Conservation (phyloP, 2,329 filamentous ascomycete genomes). For the Teratosphaeriaceae sp. region DNA sequence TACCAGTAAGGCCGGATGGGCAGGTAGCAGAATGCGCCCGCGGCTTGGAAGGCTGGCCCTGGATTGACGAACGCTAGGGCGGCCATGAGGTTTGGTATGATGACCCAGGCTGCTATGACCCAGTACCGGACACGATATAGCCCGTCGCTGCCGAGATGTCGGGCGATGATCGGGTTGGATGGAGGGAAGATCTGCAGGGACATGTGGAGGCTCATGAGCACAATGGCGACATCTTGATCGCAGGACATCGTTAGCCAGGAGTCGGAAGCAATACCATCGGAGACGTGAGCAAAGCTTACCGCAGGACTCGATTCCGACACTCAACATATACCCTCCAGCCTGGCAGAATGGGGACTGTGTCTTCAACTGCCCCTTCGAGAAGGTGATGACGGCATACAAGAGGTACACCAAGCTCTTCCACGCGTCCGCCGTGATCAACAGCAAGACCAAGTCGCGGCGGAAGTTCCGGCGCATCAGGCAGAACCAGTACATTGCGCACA, state of each 20-base stretch:
- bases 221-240: conserved; percentile 56
- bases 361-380: conserved; percentile 40
- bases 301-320: conserved; percentile 22
- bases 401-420: conserved; percentile 64
- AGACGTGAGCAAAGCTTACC: conserved; percentile 10
- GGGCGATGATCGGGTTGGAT: conserved; percentile 32
- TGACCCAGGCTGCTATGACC: conserved; percentile 52
- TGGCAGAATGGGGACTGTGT: conserved; percentile 20
- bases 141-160: conserved; percentile 51
- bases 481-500: conserved; percentile 64
- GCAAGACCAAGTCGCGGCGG: conserved; percentile 67
- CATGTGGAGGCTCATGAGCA: conserved; percentile 68
- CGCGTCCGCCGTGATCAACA: conserved; percentile 66
- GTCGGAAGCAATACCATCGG: conserved; percentile 18
- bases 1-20: conserved; percentile 63
- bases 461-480: conserved; percentile 66
- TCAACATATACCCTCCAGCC: conserved; percentile 24
- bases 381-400: conserved; percentile 55
- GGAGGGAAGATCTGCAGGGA: conserved; percentile 64
- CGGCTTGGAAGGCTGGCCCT: conserved; percentile 50
- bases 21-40: conserved; percentile 64
- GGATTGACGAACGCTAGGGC: conserved; percentile 57
- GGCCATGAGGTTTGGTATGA: conserved; percentile 55
- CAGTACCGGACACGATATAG: conserved; percentile 60
- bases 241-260: conserved; percentile 15